phyloP scores from a whole-genome alignment of 2,329 filamentous ascomycete genomes.

The Penicillium sp. region DNA sequence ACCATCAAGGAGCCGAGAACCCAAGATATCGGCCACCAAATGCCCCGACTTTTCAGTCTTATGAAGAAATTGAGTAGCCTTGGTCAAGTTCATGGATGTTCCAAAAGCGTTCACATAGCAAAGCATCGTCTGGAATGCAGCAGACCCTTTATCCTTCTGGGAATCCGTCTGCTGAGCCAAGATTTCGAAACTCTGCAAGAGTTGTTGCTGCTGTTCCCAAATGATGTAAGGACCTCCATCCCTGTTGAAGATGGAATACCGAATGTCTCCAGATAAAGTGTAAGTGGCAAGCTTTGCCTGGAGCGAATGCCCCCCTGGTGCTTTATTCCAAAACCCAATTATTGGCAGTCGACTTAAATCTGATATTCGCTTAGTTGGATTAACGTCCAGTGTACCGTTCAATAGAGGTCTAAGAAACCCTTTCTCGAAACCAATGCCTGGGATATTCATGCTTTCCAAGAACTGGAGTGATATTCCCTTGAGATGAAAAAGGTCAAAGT shows the following conservation, averaged over 20 bases:
- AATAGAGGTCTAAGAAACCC: constrained; percentile 10
- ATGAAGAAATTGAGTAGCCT: constrained; percentile 5
- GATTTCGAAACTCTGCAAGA: constrained; percentile 10
- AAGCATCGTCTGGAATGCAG: constrained; percentile 10
- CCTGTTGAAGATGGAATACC: constrained; percentile 10
- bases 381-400: constrained; percentile 1
- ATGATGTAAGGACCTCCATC: constrained; percentile 11
- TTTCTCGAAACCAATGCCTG: constrained; percentile 9
- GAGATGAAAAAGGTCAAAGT: constrained; percentile 6
- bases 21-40: constrained; percentile 5
- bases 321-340: constrained; percentile 9
- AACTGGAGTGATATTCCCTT: constrained; percentile 1
- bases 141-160: constrained; percentile 1
- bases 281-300: constrained; percentile 12
- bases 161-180: background rate
- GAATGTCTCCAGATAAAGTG: constrained; percentile 9
- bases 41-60: constrained; percentile 3
- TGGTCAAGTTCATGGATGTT: constrained; percentile 3
- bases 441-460: constrained; percentile 6
- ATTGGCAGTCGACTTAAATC: constrained; percentile 8
- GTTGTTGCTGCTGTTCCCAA: constrained; percentile 14
- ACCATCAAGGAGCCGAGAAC: constrained; percentile 3
- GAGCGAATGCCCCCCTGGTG: constrained; percentile 5
- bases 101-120: constrained; percentile 15
- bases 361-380: constrained; percentile 6